A percentile compares a stretch with the other conserved stretches of the same genome.
phyloP scores from a whole-genome alignment of 2,329 filamentous ascomycete species.

The Botrytis deweyae region DNA sequence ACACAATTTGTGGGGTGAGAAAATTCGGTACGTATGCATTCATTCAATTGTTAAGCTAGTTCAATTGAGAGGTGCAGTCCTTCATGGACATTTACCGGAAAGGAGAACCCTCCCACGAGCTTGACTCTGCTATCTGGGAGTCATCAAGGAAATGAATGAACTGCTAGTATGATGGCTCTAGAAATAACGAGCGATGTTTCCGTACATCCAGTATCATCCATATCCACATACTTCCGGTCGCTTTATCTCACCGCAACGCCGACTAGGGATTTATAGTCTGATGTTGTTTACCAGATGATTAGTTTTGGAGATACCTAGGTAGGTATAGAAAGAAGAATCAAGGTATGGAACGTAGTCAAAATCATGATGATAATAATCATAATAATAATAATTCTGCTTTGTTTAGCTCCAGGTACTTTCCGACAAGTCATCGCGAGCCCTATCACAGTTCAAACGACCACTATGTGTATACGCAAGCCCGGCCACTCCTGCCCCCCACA shows the following conservation, averaged over 20 bases:
- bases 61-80: background rate
- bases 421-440: conserved; percentile 9
- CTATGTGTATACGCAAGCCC: conserved; percentile 3
- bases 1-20: background rate
- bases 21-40: background rate
- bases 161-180: background rate
- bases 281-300: no score
- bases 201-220: no score
- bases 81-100: background rate
- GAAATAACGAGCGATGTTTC: background rate
- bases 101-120: rapidly evolving
- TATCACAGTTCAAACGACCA: conserved; percentile 10
- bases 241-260: no score
- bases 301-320: no score
- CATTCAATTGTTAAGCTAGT: background rate
- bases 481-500: background rate
- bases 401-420: conserved; percentile 11
- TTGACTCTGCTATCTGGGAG: background rate
- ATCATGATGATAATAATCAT: no score
- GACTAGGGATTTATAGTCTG: no score
- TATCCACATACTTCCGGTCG: no score
- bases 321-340: no score
- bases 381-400: no score
- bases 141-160: background rate
- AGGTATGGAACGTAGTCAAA: no score